phyloP scores from a whole-genome alignment of 768 basidiomycete genomes.

The Wakefieldia striispora region DNA sequence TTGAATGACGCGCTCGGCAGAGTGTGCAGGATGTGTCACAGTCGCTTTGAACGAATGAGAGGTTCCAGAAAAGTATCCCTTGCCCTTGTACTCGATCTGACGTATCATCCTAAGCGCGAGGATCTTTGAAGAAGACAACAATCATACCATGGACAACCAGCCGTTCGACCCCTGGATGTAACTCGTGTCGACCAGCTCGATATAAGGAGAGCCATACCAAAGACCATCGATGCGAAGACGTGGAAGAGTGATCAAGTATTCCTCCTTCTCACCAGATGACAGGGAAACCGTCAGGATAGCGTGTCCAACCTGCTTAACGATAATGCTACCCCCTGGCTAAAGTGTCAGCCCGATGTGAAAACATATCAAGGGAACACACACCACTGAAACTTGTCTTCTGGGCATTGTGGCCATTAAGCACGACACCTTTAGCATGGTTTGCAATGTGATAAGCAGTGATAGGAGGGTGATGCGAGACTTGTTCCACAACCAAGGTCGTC shows the following conservation, averaged over 20 bases:
- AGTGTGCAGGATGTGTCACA: slow-evolving; percentile 50
- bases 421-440: slow-evolving; percentile 74
- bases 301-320: slow-evolving; percentile 95
- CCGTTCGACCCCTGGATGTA: slow-evolving; percentile 73
- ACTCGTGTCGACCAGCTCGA: slow-evolving; percentile 82
- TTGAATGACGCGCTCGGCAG: slow-evolving; percentile 55
- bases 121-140: background rate
- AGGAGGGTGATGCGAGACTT: slow-evolving; percentile 94
- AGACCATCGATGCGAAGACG: slow-evolving; percentile 90
- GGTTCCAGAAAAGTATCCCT: slow-evolving; percentile 93
- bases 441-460: slow-evolving; percentile 86
- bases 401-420: slow-evolving; percentile 83
- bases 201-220: slow-evolving; percentile 89
- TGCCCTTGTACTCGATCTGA: slow-evolving; percentile 91
- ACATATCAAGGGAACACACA: slow-evolving; percentile 26
- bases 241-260: slow-evolving; percentile 90
- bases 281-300: slow-evolving; percentile 73
- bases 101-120: slow-evolving; percentile 36
- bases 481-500: slow-evolving; percentile 84
- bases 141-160: slow-evolving; percentile 49
- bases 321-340: slow-evolving; percentile 59
- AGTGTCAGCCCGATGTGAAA: slow-evolving; percentile 2
- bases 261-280: slow-evolving; percentile 54
- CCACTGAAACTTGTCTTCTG: slow-evolving; percentile 95
- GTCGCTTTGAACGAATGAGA: slow-evolving; percentile 90